phyloP scores from a whole-genome alignment of 1,284 basidiomycete genomes.

The Cryptococcus sp. region DNA sequence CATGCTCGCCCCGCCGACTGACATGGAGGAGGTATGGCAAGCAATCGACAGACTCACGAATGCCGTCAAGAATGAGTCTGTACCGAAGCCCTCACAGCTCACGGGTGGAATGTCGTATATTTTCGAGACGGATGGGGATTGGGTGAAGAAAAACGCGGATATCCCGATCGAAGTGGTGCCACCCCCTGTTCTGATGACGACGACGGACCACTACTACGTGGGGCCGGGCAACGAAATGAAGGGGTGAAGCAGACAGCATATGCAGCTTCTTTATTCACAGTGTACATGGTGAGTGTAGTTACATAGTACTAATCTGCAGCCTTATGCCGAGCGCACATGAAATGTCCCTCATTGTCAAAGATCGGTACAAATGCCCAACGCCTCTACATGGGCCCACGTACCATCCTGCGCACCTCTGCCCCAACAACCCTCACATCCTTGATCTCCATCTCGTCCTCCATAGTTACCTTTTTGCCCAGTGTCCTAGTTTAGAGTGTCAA shows the following conservation, averaged over 20 bases:
- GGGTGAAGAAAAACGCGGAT: constrained; percentile 17
- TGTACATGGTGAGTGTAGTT: too few relatives aligned
- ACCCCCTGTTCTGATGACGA: constrained; percentile 37
- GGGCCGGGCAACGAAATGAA: constrained; percentile 33
- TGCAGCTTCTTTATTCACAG: too few relatives aligned
- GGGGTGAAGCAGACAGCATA: not conserved
- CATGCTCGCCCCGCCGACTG: constrained; percentile 31
- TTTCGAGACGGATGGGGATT: constrained; percentile 18
- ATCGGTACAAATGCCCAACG: too few relatives aligned
- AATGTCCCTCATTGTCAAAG: too few relatives aligned
- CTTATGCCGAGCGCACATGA: too few relatives aligned
- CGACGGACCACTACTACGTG: constrained; percentile 28
- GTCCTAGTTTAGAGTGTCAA: constrained; percentile 37
- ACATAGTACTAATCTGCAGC: too few relatives aligned
- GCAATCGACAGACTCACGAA: constrained; percentile 19
- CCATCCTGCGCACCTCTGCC: constrained; percentile 42
- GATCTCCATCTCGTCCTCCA: constrained; percentile 53
- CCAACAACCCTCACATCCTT: constrained; percentile 26
- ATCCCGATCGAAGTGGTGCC: constrained; percentile 31
- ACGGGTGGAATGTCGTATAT: constrained; percentile 38
- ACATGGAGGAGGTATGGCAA: constrained; percentile 22
- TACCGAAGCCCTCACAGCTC: constrained; percentile 20
- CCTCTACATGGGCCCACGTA: constrained; percentile 15
- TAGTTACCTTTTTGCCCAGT: constrained; percentile 53
- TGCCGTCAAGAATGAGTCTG: constrained; percentile 14